Percentiles rank a stretch among this genome's conserved stretches.
These are phyloP conservation scores for Berkeleyomyces basicola DNA, from an alignment of 2,329 filamentous ascomycete species.

Conservation along the genomic window DNA sequence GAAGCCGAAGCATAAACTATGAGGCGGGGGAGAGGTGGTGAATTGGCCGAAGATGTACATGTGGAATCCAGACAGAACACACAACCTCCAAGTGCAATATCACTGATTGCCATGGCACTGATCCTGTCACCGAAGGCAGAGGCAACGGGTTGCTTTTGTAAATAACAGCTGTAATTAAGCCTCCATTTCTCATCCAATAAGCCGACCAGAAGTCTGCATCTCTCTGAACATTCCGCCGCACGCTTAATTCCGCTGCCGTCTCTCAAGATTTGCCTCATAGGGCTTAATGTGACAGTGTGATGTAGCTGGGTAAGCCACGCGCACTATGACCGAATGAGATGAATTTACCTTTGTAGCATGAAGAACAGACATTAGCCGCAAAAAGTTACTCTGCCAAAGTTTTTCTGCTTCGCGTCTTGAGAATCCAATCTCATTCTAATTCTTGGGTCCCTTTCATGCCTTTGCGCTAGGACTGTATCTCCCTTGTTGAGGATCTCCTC, in stretches of 20 bases:
- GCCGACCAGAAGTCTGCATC: background rate
- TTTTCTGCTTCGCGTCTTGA: background rate
- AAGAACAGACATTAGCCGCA: background rate
- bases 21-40: slow-evolving; percentile 18
- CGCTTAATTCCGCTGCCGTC: background rate
- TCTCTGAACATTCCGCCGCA: background rate
- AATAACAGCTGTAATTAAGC: background rate
- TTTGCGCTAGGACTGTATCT: background rate
- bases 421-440: background rate
- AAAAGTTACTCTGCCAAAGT: background rate
- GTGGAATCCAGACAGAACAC: background rate
- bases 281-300: background rate
- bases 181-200: too few species aligned
- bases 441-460: background rate
- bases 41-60: background rate
- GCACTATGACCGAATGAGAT: background rate
- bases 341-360: background rate
- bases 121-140: too few species aligned
- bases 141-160: background rate
- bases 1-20: slow-evolving; percentile 16
- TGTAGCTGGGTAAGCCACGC: background rate
- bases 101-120: too few species aligned
- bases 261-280: background rate
- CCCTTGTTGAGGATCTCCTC: background rate
- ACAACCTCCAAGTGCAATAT: background rate